phyloP scores from a whole-genome alignment of 805 yeast genomes.

The Naumovozyma baii region DNA sequence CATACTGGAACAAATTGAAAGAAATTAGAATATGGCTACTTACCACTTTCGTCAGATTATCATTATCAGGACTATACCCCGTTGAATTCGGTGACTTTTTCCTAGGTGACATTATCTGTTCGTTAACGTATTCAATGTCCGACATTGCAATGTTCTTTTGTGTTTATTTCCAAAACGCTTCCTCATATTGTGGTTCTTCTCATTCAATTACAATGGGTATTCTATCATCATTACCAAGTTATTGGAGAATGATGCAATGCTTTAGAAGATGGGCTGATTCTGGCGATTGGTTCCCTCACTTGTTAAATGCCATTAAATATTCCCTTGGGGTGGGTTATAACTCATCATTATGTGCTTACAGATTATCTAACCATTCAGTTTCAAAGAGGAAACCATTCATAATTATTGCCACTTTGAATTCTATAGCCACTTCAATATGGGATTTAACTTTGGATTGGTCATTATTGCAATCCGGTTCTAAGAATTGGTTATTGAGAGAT shows the following conservation, averaged over 20 bases:
- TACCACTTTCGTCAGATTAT: slow-evolving; percentile 58
- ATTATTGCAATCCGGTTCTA: slow-evolving; percentile 50
- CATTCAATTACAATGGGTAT: slow-evolving; percentile 75
- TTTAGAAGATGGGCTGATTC: slow-evolving; percentile 84
- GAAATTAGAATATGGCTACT: slow-evolving; percentile 73
- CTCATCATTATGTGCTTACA: slow-evolving; percentile 63
- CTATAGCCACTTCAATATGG: slow-evolving; percentile 67
- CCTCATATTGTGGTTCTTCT: slow-evolving; percentile 60
- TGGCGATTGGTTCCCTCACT: slow-evolving; percentile 92
- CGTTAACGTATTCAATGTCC: slow-evolving; percentile 79
- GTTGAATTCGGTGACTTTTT: slow-evolving; percentile 94
- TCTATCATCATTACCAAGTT: slow-evolving; percentile 71
- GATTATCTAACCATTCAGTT: slow-evolving; percentile 32
- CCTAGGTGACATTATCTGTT: slow-evolving; percentile 82
- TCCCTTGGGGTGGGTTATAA: slow-evolving; percentile 56
- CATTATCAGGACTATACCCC: slow-evolving; percentile 80
- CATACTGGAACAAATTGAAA: slow-evolving; percentile 30
- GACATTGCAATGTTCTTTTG: slow-evolving; percentile 82
- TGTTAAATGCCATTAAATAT: slow-evolving; percentile 81
- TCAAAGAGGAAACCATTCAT: slow-evolving; percentile 52
- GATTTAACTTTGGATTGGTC: slow-evolving; percentile 97
- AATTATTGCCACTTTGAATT: slow-evolving; percentile 62
- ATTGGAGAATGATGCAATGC: slow-evolving; percentile 89
- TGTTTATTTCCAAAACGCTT: slow-evolving; percentile 47
- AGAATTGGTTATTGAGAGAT: slow-evolving; percentile 56